A percentile compares a stretch with the other conserved stretches of the same genome.
Conservation (phyloP, 495 filamentous ascomycete genomes). For the Cryomyces antarcticus region DNA sequence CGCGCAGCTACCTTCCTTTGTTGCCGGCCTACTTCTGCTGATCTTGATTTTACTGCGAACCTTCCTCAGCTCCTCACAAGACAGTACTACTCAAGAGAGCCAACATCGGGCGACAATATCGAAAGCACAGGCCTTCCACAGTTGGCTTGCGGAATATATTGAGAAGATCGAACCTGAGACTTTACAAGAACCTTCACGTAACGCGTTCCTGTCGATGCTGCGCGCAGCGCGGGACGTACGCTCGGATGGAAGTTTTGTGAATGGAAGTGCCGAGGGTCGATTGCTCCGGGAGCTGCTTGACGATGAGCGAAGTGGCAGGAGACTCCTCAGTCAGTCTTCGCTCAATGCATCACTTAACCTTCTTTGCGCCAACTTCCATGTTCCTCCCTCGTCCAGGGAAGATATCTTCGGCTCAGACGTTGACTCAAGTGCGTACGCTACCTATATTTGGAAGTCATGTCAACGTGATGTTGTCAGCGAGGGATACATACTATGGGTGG, state of each 20-base stretch:
- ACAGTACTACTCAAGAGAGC: slow-evolving; percentile 52
- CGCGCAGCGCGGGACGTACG: slow-evolving; percentile 38
- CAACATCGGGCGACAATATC: slow-evolving; percentile 49
- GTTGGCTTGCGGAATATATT: slow-evolving; percentile 50
- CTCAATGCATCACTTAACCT: slow-evolving; percentile 51
- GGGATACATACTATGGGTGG: slow-evolving; percentile 67
- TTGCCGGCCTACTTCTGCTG: slow-evolving; percentile 57
- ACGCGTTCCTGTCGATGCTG: slow-evolving; percentile 42
- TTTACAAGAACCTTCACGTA: slow-evolving; percentile 24
- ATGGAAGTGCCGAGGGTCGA: slow-evolving; percentile 44
- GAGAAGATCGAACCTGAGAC: slow-evolving; percentile 18
- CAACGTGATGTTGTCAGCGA: slow-evolving; percentile 35
- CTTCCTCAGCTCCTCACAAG: slow-evolving; percentile 46
- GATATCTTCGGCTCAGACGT: slow-evolving; percentile 44
- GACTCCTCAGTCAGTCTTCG: slow-evolving; percentile 46
- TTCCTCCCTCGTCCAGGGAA: slow-evolving; percentile 29
- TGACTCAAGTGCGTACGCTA: slow-evolving; percentile 35
- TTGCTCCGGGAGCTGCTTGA: slow-evolving; percentile 54
- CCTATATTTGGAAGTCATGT: slow-evolving; percentile 56
- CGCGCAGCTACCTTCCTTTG: slow-evolving; percentile 42
- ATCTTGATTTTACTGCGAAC: slow-evolving; percentile 51
- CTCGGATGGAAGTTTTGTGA: slow-evolving; percentile 35
- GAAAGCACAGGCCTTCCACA: slow-evolving; percentile 44
- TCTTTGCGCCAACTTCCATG: slow-evolving; percentile 50
- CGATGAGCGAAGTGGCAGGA: slow-evolving; percentile 38